Conservation (phyloP, 129 eudicot species). For the Logfia minima region DNA sequence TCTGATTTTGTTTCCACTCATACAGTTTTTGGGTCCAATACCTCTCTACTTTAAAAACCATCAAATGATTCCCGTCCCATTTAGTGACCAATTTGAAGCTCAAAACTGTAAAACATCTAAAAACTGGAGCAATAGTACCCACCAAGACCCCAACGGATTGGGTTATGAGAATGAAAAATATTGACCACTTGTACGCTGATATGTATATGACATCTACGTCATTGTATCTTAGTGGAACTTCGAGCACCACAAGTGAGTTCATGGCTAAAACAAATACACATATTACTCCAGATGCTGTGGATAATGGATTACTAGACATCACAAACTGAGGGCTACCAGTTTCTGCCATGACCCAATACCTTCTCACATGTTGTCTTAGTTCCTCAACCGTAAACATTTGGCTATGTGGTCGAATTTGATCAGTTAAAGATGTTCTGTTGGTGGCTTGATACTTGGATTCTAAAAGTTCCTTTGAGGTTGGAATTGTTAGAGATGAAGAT, state of each 20-base stretch:
- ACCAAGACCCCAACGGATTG: conserved; percentile 20
- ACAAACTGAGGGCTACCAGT: conserved; percentile 32
- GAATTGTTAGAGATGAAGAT: conserved; percentile 31
- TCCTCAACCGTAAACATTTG: not conserved
- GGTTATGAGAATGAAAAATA: not conserved
- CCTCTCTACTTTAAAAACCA: conserved; percentile 9
- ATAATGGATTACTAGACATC: conserved; percentile 13
- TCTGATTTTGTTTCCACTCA: conserved; percentile 23
- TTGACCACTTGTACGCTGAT: conserved; percentile 20
- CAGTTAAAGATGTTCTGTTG: not conserved
- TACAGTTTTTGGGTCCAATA: conserved; percentile 36
- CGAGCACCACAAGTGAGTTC: not conserved
- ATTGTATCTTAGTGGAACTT: not conserved
- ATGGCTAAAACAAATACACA: not conserved
- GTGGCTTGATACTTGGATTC: conserved; percentile 29
- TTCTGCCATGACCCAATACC: conserved; percentile 27
- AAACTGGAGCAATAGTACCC: conserved; percentile 23
- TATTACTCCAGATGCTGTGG: conserved; percentile 16
- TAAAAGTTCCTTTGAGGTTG: conserved; percentile 24
- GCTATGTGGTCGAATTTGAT: not conserved
- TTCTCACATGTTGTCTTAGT: conserved; percentile 18
- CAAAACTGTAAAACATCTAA: conserved; percentile 11
- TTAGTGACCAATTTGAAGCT: conserved; percentile 10
- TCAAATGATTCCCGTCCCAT: not conserved
- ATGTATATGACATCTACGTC: not conserved